Base-by-base conservation (phyloP, 164 flowering plant species). In the Euptelea pleiosperma region DNA sequence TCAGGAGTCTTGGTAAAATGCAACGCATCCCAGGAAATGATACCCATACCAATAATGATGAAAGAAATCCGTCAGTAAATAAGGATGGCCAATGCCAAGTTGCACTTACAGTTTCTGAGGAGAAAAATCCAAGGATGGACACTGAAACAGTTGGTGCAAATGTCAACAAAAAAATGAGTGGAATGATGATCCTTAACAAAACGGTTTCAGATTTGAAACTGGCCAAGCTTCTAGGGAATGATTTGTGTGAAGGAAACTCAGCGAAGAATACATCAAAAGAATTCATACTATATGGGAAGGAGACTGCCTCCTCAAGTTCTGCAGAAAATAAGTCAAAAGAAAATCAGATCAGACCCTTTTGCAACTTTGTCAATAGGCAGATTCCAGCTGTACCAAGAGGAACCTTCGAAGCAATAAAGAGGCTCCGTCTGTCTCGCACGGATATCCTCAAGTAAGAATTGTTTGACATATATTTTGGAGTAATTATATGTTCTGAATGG, bases 381-480 rank as follows among this genome's bases (percentile, higher is more conserved):
- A 62, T 65, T 53, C 62, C 74, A 39, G 77, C 70, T 46, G 70
- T 69, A 19, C 82, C 81, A 33, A 72, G 68, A 58, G 82, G 58
- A 56, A 57, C 82, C 48, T 84, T 84, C 73, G 78, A 75, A 46
- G 71, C 69, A 2, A 55, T 88, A 55, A 83, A 63, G 67, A 73
- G 48, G 54, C 79, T 91, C 47, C 88, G 84, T n/a, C 58, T 91
- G 64, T 79, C 93, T 52, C 88, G 96, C 24, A 44, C 74, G 3
- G 84, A 83, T 48, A 64, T 91, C 33, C 76, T 87, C 73, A 84
- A 73, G 97, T 87, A 77, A 82, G 84, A 52, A 28, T 3, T 42
- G 12, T 16, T 29, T 54, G 18, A n/a, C 29, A 8, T 18, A 2
- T 22, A 30, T 30, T 50, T 7, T 1, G 2, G n/a, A 56, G 48